Conservation (phyloP, 2,329 filamentous ascomycete genomes). For the Beauveria medogensis region DNA sequence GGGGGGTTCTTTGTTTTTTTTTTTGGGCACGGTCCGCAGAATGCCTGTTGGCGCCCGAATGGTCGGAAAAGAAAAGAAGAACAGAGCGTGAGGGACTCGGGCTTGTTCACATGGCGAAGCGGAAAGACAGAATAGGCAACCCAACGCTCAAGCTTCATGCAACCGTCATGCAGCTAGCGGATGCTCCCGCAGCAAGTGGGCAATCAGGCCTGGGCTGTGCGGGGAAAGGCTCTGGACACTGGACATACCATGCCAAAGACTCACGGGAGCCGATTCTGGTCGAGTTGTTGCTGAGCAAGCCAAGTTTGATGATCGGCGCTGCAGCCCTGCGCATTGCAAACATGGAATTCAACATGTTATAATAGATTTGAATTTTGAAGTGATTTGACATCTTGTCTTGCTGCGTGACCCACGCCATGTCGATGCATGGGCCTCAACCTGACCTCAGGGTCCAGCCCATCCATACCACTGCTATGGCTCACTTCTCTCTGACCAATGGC, state of each 20-base stretch:
- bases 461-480: background rate
- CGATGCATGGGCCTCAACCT: background rate
- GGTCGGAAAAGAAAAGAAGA: background rate
- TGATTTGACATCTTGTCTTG: background rate
- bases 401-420: background rate
- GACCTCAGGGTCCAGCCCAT: background rate
- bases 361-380: background rate
- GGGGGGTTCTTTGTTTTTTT: background rate
- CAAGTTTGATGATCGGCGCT: background rate
- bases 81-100: background rate
- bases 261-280: conserved; percentile 1
- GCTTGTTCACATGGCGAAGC: background rate
- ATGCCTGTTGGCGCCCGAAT: background rate
- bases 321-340: background rate
- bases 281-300: background rate
- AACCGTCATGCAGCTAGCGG: conserved; percentile 3
- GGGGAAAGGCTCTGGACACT: background rate
- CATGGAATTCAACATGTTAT: background rate
- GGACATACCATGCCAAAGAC: background rate
- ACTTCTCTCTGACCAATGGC: background rate
- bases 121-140: conserved; percentile 2
- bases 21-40: background rate
- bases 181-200: conserved; percentile 10
- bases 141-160: conserved; percentile 4
- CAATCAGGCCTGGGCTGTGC: conserved; percentile 3